Conservation (phyloP, 768 basidiomycete genomes). For the Leccinum disarticulatum region DNA sequence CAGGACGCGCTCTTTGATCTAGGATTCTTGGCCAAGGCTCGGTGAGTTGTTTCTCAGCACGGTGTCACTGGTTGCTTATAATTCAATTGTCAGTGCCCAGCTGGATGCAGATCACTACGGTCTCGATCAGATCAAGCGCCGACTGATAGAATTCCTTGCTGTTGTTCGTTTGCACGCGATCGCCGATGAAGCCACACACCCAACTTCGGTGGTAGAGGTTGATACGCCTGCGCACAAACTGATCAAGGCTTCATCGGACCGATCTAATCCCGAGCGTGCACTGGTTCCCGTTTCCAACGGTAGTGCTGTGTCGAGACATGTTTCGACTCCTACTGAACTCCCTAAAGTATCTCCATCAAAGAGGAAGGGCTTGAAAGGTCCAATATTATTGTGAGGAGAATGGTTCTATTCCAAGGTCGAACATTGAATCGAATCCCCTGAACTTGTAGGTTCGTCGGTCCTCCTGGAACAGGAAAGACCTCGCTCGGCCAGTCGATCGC, state of each 20-base stretch:
- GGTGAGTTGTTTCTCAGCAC: constrained; percentile 28
- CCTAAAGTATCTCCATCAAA: constrained; percentile 7
- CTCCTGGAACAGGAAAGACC: constrained; percentile 90
- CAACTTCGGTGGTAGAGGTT: background rate
- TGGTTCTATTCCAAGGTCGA: background rate
- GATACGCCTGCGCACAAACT: constrained; percentile 19
- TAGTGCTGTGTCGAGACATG: constrained; percentile 13
- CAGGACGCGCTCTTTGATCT: constrained; percentile 46
- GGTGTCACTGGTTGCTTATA: background rate
- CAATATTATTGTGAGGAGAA: constrained; percentile 59
- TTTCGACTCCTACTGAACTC: constrained; percentile 2
- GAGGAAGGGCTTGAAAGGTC: constrained; percentile 59
- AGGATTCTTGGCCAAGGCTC: constrained; percentile 67
- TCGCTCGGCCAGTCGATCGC: constrained; percentile 90
- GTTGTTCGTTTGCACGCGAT: constrained; percentile 63
- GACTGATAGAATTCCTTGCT: constrained; percentile 89
- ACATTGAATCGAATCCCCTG: background rate
- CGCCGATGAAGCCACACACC: constrained; percentile 16
- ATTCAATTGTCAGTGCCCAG: constrained; percentile 40
- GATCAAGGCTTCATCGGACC: constrained; percentile 19
- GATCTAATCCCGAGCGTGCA: constrained; percentile 24
- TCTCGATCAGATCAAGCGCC: constrained; percentile 87
- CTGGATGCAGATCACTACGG: constrained; percentile 92
- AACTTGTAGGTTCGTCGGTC: constrained; percentile 73
- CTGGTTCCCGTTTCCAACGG: constrained; percentile 19